Conservation (phyloP, 352 stramenopile species). For the Discostella stelligera region DNA sequence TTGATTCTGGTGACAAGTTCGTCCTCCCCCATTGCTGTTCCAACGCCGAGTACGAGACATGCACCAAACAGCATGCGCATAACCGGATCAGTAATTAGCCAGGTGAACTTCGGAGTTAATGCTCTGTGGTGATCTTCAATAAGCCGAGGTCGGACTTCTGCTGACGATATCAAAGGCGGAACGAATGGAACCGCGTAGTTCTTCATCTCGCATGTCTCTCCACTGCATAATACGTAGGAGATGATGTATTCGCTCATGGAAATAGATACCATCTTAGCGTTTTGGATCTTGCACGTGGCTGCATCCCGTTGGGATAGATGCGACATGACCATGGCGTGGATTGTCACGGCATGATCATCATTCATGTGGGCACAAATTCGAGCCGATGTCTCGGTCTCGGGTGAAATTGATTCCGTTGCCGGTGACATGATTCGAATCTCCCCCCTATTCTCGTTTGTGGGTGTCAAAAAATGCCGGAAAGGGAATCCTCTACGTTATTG, state of each 20-base stretch:
- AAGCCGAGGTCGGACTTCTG: slow-evolving; percentile 24
- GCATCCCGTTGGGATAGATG: background rate
- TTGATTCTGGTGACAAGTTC: slow-evolving; percentile 31
- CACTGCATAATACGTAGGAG: slow-evolving; percentile 18
- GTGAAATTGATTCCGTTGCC: too few relatives aligned
- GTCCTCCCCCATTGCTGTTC: slow-evolving; percentile 38
- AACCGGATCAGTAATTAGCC: slow-evolving; percentile 58
- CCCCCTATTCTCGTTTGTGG: too few relatives aligned
- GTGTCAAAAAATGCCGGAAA: too few relatives aligned
- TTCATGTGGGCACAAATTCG: slow-evolving; percentile 20
- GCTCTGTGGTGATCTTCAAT: slow-evolving; percentile 49
- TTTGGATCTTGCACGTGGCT: slow-evolving; percentile 10
- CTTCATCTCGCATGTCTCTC: slow-evolving; percentile 16
- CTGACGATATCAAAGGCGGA: slow-evolving; percentile 19
- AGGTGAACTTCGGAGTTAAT: slow-evolving; percentile 44
- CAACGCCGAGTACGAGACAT: slow-evolving; percentile 28
- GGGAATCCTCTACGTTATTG: too few relatives aligned
- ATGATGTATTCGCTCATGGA: slow-evolving; percentile 8
- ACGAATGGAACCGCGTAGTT: slow-evolving; percentile 8
- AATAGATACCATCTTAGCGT: slow-evolving; percentile 23
- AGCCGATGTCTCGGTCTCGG: too few relatives aligned
- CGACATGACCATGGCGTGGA: slow-evolving; percentile 17
- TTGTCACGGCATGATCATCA: slow-evolving; percentile 22
- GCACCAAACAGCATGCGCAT: slow-evolving; percentile 45
- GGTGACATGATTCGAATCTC: too few relatives aligned